A percentile compares a stretch with the other conserved stretches of the same genome.
Evolutionary conservation across 2,329 filamentous ascomycete genomes (phyloP).

Genomic region (Colletotrichum tamarilloi): DNA sequence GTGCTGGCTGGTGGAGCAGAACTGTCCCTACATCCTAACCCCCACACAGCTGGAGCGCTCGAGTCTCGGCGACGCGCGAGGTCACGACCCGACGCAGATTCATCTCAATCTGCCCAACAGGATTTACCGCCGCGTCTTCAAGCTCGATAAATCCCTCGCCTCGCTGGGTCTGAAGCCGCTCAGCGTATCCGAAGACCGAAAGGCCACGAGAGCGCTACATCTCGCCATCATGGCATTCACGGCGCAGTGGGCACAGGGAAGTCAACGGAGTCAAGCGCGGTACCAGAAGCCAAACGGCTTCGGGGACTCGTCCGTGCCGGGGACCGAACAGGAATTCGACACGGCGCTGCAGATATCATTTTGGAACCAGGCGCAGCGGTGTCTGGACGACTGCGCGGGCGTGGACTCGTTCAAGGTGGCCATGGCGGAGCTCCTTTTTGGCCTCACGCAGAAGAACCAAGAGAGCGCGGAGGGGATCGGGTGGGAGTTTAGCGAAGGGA

Average conservation of each 20-base stretch:
- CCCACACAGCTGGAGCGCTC: not conserved
- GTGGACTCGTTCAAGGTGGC: conserved; percentile 51
- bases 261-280: conserved; percentile 37
- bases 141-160: conserved; percentile 57
- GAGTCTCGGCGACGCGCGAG: conserved; percentile 47
- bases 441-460: conserved; percentile 46
- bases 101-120: conserved; percentile 47
- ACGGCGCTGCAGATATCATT: conserved; percentile 48
- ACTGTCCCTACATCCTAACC: conserved; percentile 56
- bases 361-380: conserved; percentile 51
- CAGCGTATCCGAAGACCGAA: conserved; percentile 53
- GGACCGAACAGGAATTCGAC: conserved; percentile 50
- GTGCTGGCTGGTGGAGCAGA: conserved; percentile 65
- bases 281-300: conserved; percentile 19
- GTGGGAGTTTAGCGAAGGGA: not conserved
- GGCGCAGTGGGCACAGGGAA: conserved; percentile 60
- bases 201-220: conserved; percentile 57
- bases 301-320: conserved; percentile 28
- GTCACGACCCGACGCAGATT: no score
- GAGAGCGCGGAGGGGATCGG: conserved; percentile 33
- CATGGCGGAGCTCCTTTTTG: conserved; percentile 51
- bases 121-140: conserved; percentile 60
- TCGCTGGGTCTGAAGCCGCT: conserved; percentile 52
- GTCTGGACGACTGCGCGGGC: conserved; percentile 47
- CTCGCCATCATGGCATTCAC: conserved; percentile 63